These are phyloP conservation scores for Reticulascus tulasneorum DNA, from an alignment of 2,329 filamentous ascomycete genomes.

Conservation along the genomic window DNA sequence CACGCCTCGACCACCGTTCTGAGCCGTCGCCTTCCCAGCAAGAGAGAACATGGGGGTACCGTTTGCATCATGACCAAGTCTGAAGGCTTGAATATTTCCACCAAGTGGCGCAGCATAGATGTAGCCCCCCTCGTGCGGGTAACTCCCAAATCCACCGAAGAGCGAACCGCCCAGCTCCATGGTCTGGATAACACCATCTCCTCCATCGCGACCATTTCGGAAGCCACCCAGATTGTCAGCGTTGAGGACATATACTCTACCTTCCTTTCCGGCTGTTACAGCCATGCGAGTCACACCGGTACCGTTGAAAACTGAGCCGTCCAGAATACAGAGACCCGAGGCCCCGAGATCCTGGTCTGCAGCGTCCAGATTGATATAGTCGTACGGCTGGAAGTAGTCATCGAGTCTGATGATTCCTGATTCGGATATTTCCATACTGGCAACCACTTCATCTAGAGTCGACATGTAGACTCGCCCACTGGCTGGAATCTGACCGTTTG, in stretches of 20 bases:
- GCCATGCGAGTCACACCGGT: slow-evolving; percentile 29
- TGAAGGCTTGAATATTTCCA: slow-evolving; percentile 16
- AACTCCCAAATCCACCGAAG: slow-evolving; percentile 33
- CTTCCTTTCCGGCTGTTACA: slow-evolving; percentile 34
- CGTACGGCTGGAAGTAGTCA: slow-evolving; percentile 39
- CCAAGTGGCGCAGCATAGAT: slow-evolving; percentile 29
- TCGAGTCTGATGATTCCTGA: slow-evolving; percentile 14
- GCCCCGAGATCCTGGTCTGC: slow-evolving; percentile 36
- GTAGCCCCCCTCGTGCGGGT: slow-evolving; percentile 38
- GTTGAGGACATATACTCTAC: slow-evolving; percentile 34
- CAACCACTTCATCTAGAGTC: slow-evolving; percentile 28
- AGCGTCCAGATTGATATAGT: slow-evolving; percentile 31
- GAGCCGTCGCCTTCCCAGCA: slow-evolving; percentile 20
- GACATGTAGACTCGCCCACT: slow-evolving; percentile 26
- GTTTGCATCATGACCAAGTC: slow-evolving; percentile 15
- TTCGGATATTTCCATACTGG: slow-evolving; percentile 22
- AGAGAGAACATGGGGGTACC: slow-evolving; percentile 27
- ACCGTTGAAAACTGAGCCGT: slow-evolving; percentile 27
- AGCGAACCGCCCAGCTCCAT: slow-evolving; percentile 27
- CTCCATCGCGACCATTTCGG: slow-evolving; percentile 28
- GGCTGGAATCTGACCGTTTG: slow-evolving; percentile 28
- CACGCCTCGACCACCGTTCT: slow-evolving; percentile 24
- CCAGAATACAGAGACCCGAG: slow-evolving; percentile 28
- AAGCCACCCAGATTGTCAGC: slow-evolving; percentile 37
- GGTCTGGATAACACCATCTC: slow-evolving; percentile 32